A percentile compares a stretch with the other conserved stretches of the same genome.
Conservation (phyloP, 2,329 filamentous ascomycete species). For the Pseudogymnoascus sp. region DNA sequence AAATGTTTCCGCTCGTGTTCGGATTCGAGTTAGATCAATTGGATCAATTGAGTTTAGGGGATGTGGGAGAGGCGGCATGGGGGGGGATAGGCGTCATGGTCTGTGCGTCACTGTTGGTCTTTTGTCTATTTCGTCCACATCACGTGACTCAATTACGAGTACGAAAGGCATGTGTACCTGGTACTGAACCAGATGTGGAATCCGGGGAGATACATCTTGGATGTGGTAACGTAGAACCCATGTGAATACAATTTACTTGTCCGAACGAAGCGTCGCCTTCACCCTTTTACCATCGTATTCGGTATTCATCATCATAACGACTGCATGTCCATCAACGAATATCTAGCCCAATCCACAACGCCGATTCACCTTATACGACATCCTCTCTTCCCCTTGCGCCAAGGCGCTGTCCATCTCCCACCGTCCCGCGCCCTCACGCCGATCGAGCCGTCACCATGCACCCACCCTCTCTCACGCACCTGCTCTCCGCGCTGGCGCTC, state of each 20-base stretch:
- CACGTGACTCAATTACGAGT: background rate
- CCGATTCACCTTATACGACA: background rate
- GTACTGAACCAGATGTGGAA: background rate
- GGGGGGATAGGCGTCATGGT: background rate
- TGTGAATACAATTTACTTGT: background rate
- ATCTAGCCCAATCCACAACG: background rate
- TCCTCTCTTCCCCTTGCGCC: background rate
- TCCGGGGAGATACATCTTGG: background rate
- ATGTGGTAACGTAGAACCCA: background rate
- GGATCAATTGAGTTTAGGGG: background rate
- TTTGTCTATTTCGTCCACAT: background rate
- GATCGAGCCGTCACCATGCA: slow-evolving; percentile 20
- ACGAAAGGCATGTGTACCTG: background rate
- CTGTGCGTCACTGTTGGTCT: too few species aligned
- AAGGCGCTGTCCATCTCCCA: background rate
- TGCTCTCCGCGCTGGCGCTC: slow-evolving; percentile 23
- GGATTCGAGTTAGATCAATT: background rate
- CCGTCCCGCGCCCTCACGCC: slow-evolving; percentile 1
- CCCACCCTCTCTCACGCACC: too few species aligned
- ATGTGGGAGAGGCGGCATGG: background rate
- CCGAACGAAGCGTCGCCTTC: background rate
- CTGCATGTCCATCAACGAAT: background rate
- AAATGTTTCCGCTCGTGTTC: background rate
- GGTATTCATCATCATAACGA: background rate
- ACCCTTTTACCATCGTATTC: background rate